Conservation (phyloP, 2,329 filamentous ascomycete genomes). For the Phialemoniopsis sp. region DNA sequence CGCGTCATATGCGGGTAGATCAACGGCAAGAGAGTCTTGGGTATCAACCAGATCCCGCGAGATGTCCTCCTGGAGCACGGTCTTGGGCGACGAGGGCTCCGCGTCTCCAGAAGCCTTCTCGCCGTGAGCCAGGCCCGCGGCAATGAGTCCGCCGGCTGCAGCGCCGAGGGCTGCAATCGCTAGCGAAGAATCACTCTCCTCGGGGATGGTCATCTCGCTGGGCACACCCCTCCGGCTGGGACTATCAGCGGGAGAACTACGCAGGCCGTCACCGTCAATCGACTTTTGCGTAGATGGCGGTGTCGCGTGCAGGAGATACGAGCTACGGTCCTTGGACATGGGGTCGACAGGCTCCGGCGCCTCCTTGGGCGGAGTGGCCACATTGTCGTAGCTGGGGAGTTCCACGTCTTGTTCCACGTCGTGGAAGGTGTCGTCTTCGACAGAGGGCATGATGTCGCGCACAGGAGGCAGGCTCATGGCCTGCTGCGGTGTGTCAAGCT, state of each 20-base stretch:
- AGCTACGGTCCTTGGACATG: slow-evolving; percentile 36
- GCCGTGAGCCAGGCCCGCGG: background rate
- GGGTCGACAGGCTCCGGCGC: slow-evolving; percentile 34
- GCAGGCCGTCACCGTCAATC: slow-evolving; percentile 12
- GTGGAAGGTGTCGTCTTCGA: too few species aligned
- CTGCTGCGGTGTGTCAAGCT: too few species aligned
- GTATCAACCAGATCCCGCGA: background rate
- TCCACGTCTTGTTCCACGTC: too few species aligned
- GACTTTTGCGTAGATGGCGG: slow-evolving; percentile 25
- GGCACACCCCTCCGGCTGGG: slow-evolving; percentile 9
- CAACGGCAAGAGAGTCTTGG: background rate
- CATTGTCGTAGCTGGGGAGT: slow-evolving; percentile 16
- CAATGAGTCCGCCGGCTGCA: slow-evolving; percentile 1
- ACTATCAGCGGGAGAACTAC: slow-evolving; percentile 16
- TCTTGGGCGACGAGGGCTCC: background rate
- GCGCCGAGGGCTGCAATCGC: background rate
- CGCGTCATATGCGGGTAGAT: background rate
- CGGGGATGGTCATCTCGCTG: background rate
- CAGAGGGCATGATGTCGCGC: too few species aligned
- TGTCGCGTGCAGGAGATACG: slow-evolving; percentile 33
- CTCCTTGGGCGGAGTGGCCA: too few species aligned
- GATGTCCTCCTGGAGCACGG: too few species aligned
- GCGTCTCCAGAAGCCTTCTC: background rate
- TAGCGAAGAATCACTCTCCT: background rate
- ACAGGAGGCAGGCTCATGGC: too few species aligned